Percentiles rank a stretch among this genome's conserved stretches.
These are phyloP conservation scores for Naegleria gruberi DNA, from an alignment of 208 protist species.

Conservation along the genomic window DNA sequence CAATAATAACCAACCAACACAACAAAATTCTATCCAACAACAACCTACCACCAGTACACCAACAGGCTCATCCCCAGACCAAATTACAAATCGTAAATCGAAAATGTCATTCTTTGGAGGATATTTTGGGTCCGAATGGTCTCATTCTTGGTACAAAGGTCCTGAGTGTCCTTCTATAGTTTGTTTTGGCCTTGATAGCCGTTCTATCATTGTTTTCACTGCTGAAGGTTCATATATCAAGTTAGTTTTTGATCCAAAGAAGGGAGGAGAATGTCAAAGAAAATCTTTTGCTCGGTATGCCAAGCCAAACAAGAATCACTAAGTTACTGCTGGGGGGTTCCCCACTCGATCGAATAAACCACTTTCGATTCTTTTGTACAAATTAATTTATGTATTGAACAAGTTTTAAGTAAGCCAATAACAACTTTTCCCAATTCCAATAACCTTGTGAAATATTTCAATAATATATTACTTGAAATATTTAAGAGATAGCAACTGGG, in stretches of 20 bases:
- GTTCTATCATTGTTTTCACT: slow-evolving; percentile 19
- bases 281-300: neutral
- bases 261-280: slow-evolving; percentile 30
- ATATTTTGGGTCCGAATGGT: slow-evolving; percentile 30
- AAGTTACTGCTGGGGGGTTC: too few species aligned
- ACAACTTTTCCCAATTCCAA: too few species aligned
- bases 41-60: neutral
- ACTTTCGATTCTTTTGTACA: too few species aligned
- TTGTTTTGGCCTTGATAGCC: slow-evolving; percentile 24
- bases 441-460: too few species aligned
- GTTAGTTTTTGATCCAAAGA: slow-evolving; percentile 27
- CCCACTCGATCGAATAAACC: too few species aligned
- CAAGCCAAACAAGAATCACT: neutral
- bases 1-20: neutral
- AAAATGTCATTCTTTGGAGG: slow-evolving; percentile 21
- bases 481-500: too few species aligned
- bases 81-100: slow-evolving; percentile 2
- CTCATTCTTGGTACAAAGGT: slow-evolving; percentile 30
- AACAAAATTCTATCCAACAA: neutral
- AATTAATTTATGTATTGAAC: too few species aligned
- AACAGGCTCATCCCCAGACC: neutral
- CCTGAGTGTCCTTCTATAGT: slow-evolving; percentile 26
- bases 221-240: slow-evolving; percentile 32
- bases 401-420: too few species aligned
- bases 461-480: too few species aligned